Conservation (phyloP, 1,284 basidiomycete genomes). For the Puccinia novopanici region DNA sequence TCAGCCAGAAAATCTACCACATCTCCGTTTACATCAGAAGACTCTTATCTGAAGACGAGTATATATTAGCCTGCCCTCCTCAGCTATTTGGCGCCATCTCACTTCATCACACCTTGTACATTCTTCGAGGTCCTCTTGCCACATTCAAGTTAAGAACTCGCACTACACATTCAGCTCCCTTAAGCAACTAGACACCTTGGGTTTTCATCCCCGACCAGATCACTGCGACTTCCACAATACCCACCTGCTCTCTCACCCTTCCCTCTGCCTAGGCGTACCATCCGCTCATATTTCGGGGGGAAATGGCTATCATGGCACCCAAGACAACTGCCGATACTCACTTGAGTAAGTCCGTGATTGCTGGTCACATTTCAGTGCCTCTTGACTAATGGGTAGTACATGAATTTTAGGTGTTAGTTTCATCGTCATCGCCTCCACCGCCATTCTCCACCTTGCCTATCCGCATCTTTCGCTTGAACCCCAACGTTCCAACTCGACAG, state of each 20-base stretch:
- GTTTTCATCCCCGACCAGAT: neutral
- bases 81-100: neutral
- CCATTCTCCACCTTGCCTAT: conserved; percentile 13
- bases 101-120: neutral
- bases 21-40: neutral
- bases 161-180: neutral
- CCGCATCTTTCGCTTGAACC: conserved; percentile 26
- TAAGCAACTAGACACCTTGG: neutral
- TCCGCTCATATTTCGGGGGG: neutral
- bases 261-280: neutral
- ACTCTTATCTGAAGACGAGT: too few species aligned
- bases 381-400: neutral
- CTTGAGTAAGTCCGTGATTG: neutral
- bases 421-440: neutral
- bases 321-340: neutral
- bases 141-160: neutral
- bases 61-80: neutral
- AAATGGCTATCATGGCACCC: neutral
- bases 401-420: neutral
- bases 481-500: conserved; percentile 6
- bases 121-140: neutral
- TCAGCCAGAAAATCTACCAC: neutral
- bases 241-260: neutral
- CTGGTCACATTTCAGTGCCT: neutral
- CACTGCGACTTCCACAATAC: neutral